phyloP scores from a whole-genome alignment of 495 filamentous ascomycete species.

The Collariella sp. region DNA sequence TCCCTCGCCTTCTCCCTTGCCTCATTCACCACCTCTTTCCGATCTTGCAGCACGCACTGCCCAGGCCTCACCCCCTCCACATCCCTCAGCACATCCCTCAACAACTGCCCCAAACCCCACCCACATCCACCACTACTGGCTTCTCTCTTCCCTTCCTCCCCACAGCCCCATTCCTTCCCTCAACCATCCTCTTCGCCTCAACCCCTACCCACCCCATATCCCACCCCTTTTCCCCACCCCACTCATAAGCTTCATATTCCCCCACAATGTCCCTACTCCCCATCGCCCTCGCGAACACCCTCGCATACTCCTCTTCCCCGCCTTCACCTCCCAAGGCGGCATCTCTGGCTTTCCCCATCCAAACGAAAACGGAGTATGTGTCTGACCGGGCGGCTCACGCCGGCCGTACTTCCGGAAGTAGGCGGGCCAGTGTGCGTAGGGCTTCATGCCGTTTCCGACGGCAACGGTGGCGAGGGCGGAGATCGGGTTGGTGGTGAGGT shows the following conservation, averaged over 20 bases:
- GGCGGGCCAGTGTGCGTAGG: constrained; percentile 20
- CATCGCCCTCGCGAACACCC: constrained; percentile 17
- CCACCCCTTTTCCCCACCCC: constrained; percentile 13
- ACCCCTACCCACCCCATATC: constrained; percentile 20
- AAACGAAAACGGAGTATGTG: constrained; percentile 21
- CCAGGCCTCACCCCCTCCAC: constrained; percentile 23
- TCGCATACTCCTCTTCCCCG: constrained; percentile 17
- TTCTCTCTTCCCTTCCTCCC: neutral
- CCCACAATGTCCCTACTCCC: constrained; percentile 16
- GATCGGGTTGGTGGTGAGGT: constrained; percentile 9
- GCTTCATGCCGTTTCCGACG: constrained; percentile 23
- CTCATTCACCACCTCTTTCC: constrained; percentile 33
- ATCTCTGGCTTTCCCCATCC: constrained; percentile 23
- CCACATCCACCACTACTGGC: constrained; percentile 46
- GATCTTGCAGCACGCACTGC: constrained; percentile 39
- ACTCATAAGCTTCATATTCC: constrained; percentile 11
- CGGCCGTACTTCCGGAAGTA: constrained; percentile 22
- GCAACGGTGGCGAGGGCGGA: constrained; percentile 14
- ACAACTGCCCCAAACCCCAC: constrained; percentile 42
- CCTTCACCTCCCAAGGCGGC: constrained; percentile 26
- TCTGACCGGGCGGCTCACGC: constrained; percentile 12
- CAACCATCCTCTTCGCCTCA: constrained; percentile 5
- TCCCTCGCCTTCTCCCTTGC: constrained; percentile 11
- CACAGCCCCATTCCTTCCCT: constrained; percentile 5
- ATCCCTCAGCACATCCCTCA: constrained; percentile 27